phyloP scores from a whole-genome alignment of 2,329 filamentous ascomycete species.

The Colletotrichum euphorbiae region DNA sequence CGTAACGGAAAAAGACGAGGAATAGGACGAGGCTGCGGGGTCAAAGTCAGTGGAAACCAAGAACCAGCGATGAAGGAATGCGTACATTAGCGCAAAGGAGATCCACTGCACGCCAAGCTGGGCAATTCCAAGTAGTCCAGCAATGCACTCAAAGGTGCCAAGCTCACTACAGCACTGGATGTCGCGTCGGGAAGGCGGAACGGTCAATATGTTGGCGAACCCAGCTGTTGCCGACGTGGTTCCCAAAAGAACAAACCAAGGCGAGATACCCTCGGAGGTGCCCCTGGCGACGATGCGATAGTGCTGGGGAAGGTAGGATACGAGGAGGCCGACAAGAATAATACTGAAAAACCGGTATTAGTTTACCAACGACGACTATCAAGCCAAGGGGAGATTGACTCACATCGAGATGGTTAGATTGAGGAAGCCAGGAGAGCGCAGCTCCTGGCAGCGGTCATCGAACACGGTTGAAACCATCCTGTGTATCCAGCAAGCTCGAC shows the following conservation, averaged over 20 bases:
- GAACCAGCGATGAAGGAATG: conserved; percentile 34
- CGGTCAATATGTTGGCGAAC: conserved; percentile 91
- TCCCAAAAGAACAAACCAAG: conserved; percentile 94
- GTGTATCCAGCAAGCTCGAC: background rate
- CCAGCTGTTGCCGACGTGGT: conserved; percentile 89
- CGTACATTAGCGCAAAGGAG: conserved; percentile 92
- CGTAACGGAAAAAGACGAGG: conserved; percentile 88
- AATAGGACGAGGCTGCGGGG: conserved; percentile 84
- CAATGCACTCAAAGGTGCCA: conserved; percentile 83
- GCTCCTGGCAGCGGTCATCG: conserved; percentile 61
- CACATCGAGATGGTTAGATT: conserved; percentile 69
- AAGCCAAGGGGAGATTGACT: conserved; percentile 38
- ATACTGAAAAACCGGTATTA: conserved; percentile 56
- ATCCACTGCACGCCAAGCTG: conserved; percentile 94
- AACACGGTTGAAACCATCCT: conserved; percentile 32
- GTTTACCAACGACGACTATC: too few relatives aligned
- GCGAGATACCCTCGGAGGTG: conserved; percentile 93
- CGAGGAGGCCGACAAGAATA: conserved; percentile 86
- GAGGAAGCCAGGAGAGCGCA: conserved; percentile 64
- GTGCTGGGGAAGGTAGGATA: conserved; percentile 96
- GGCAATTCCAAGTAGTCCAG: conserved; percentile 86
- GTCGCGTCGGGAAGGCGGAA: conserved; percentile 85
- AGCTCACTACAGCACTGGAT: conserved; percentile 88
- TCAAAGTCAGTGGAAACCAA: conserved; percentile 8
- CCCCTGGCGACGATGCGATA: conserved; percentile 87